Conservation (phyloP, 2,329 filamentous ascomycete genomes). For the Calonectria multiphialidica region DNA sequence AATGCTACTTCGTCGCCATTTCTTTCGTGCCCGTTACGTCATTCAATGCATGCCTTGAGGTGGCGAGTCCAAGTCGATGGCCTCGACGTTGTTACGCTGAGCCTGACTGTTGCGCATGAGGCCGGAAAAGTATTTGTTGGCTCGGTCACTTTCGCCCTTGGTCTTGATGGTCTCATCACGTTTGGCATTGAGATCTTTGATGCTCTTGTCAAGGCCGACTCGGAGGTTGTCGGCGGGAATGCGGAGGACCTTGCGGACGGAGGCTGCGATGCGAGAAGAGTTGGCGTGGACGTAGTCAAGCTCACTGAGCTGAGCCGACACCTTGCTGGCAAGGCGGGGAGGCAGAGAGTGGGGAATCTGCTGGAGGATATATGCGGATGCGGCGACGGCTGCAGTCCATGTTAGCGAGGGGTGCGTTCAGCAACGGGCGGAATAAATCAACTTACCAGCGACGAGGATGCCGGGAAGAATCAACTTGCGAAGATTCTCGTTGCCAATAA, state of each 20-base stretch:
- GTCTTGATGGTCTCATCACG: slow-evolving; percentile 88
- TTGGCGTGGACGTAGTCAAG: slow-evolving; percentile 96
- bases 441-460: slow-evolving; percentile 82
- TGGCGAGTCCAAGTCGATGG: slow-evolving; percentile 67
- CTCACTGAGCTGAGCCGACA: slow-evolving; percentile 81
- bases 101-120: slow-evolving; percentile 76
- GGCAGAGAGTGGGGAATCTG: slow-evolving; percentile 93
- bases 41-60: slow-evolving; percentile 52
- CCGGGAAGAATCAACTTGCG: slow-evolving; percentile 85
- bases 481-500: slow-evolving; percentile 85
- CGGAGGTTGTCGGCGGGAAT: slow-evolving; percentile 89
- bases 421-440: not conserved
- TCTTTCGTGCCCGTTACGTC: slow-evolving; percentile 25
- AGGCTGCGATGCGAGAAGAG: slow-evolving; percentile 83
- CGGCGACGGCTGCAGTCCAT: slow-evolving; percentile 72
- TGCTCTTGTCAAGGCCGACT: slow-evolving; percentile 83
- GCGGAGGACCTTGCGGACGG: slow-evolving; percentile 90
- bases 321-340: slow-evolving; percentile 85
- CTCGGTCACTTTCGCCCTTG: slow-evolving; percentile 85
- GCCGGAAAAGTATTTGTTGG: slow-evolving; percentile 90
- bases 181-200: slow-evolving; percentile 84
- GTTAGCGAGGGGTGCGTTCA: slow-evolving; percentile 19
- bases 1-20: slow-evolving; percentile 15
- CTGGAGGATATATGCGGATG: slow-evolving; percentile 83
- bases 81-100: slow-evolving; percentile 63